phyloP scores from a whole-genome alignment of 495 filamentous ascomycete genomes.

The Annulohypoxylon moriforme region DNA sequence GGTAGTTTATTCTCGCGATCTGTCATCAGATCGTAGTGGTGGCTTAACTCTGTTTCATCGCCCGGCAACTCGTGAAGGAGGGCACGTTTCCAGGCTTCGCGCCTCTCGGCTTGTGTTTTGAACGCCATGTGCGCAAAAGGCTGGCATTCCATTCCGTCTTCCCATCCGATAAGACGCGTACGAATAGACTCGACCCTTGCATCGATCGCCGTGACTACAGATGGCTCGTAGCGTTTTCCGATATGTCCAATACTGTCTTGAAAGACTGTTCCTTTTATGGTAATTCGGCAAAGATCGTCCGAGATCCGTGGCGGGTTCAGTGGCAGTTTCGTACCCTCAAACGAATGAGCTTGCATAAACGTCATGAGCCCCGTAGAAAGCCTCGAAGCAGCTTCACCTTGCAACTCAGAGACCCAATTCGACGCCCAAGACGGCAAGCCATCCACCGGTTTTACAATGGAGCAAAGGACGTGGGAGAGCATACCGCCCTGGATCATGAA shows the following conservation, averaged over 20 bases:
- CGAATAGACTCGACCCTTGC: neutral
- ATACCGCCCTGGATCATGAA: constrained; percentile 17
- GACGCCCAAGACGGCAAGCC: constrained; percentile 25
- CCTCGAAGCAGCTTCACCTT: constrained; percentile 14
- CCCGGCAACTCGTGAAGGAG: constrained; percentile 17
- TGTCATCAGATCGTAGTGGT: constrained; percentile 21
- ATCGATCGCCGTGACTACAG: neutral
- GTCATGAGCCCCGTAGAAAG: constrained; percentile 7
- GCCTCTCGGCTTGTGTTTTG: constrained; percentile 7
- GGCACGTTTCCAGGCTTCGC: constrained; percentile 20
- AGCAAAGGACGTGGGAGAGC: constrained; percentile 21
- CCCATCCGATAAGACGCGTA: constrained; percentile 8
- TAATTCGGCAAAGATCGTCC: constrained; percentile 1
- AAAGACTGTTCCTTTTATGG: constrained; percentile 12
- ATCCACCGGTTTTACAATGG: constrained; percentile 9
- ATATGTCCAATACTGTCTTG: constrained; percentile 3
- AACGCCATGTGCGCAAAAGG: constrained; percentile 2
- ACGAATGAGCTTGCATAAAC: constrained; percentile 12
- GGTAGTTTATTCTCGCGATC: neutral
- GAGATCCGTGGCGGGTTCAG: constrained; percentile 13
- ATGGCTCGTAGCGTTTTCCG: neutral
- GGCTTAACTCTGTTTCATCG: constrained; percentile 4
- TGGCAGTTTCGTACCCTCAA: neutral
- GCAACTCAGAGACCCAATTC: neutral
- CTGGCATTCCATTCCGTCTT: constrained; percentile 25